Evolutionary conservation across 495 filamentous ascomycete species (phyloP), one percentile per base, ranked within the genome.

Genomic region (Hypoxylon cercidicola): DNA sequence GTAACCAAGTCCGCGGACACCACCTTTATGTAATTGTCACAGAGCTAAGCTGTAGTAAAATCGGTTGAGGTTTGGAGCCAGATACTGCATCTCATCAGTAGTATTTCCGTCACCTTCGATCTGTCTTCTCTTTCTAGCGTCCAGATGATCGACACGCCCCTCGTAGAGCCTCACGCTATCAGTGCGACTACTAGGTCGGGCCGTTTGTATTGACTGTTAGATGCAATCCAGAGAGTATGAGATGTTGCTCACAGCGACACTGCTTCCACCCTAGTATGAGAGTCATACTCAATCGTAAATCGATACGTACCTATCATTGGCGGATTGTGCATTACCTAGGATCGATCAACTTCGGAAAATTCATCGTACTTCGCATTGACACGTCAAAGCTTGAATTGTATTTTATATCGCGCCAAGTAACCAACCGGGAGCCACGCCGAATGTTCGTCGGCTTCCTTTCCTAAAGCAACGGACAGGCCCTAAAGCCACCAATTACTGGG

Each of bases 1-100:
- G 63, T 57, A 66, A 66, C 46, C 39, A 66, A 52, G 20, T 57
- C 63, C 63, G 63, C 47, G 46, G 34, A 45, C 25, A 56, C 51
- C 57, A 47, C 20, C 57, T 18, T 25, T 51, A 20, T 3, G 37
- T 52, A 43, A 43, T 52, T 53, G 47, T 53, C 52, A 15, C 39
- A 55, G 34, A 51, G 40, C 47, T 19, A 41, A 43, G 7, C 15
- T 43, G 32, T 52, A 45, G 35, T 21, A 21, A 28, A 52, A 45
- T 49, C 44, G 56, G 56, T 47, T 44, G 50, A 59, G 61, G 13
- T 48, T 30, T 47, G 35, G 41, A 55, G 48, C 47, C 52, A 43
- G 35, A 39, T 30, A 44, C n/a, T 16, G 39, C 4, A 12, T 54
- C 20, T 60, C 23, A 16, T 60, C 43, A 54, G 30, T 34, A 18